These are phyloP conservation scores for Tricholoma hemisulphureum DNA, from an alignment of 768 basidiomycete genomes.

Conservation along the genomic window DNA sequence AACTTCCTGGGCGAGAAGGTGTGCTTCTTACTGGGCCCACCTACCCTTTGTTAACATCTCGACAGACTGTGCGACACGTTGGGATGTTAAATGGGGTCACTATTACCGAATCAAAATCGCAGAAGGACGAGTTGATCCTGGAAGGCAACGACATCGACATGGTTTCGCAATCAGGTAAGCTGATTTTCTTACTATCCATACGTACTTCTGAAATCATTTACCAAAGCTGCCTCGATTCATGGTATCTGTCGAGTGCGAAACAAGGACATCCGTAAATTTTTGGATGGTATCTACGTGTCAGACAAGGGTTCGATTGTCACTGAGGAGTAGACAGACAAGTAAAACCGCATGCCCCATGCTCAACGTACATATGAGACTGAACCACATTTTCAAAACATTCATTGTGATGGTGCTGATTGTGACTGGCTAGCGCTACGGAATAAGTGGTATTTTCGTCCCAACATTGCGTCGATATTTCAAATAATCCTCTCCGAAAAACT, in stretches of 20 bases:
- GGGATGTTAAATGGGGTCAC: slow-evolving; percentile 88
- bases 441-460: slow-evolving; percentile 86
- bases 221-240: slow-evolving; percentile 89
- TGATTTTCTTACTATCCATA: neutral
- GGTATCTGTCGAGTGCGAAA: slow-evolving; percentile 95
- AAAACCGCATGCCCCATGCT: slow-evolving; percentile 1
- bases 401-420: neutral
- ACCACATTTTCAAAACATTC: neutral
- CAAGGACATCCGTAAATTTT: slow-evolving; percentile 99
- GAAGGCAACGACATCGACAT: slow-evolving; percentile 96
- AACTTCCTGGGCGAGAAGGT: slow-evolving; percentile 97
- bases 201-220: slow-evolving; percentile 2
- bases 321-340: slow-evolving; percentile 40
- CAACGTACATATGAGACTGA: neutral
- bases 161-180: slow-evolving; percentile 91
- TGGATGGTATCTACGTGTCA: slow-evolving; percentile 92
- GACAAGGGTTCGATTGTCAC: slow-evolving; percentile 65
- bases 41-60: neutral
- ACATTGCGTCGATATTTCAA: slow-evolving; percentile 70
- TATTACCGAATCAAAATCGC: slow-evolving; percentile 80
- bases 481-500: slow-evolving; percentile 92
- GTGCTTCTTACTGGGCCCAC: slow-evolving; percentile 8
- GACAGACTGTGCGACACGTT: slow-evolving; percentile 88
- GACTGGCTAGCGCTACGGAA: slow-evolving; percentile 46
- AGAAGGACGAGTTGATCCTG: slow-evolving; percentile 93